phyloP scores from a whole-genome alignment of 257 asterid genomes.

The Dorcoceras hygrometricum region DNA sequence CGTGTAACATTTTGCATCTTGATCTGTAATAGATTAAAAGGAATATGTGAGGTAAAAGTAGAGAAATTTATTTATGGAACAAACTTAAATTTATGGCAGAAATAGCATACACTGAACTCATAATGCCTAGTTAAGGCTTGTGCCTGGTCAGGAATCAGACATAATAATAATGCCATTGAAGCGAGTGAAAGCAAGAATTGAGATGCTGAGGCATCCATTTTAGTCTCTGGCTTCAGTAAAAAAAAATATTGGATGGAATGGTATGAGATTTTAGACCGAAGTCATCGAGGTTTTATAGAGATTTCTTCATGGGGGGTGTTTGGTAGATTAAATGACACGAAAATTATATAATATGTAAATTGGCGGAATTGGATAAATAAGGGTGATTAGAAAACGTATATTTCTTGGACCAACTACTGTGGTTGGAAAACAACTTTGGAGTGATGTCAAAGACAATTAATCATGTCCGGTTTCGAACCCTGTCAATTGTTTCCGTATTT shows the following conservation, averaged over 20 bases:
- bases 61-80: not conserved
- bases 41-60: not conserved
- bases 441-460: constrained; percentile 39
- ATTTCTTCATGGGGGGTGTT: constrained; percentile 1
- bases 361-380: not conserved
- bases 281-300: constrained; percentile 23
- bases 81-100: not conserved
- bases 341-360: not conserved
- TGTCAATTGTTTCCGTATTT: constrained; percentile 3
- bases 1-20: constrained; percentile 45
- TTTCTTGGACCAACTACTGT: constrained; percentile 22
- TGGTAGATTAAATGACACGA: constrained; percentile 28
- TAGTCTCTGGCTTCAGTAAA: not conserved
- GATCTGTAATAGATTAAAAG: constrained; percentile 27
- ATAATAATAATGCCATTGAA: constrained; percentile 15
- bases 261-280: constrained; percentile 21
- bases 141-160: constrained; percentile 21
- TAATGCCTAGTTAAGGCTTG: constrained; percentile 27
- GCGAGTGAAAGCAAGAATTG: not conserved
- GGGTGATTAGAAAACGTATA: not conserved
- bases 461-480: constrained; percentile 16
- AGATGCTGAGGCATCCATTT: constrained; percentile 19
- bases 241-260: not conserved
- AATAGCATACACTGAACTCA: constrained; percentile 26
- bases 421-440: constrained; percentile 36